phyloP scores from a whole-genome alignment of 768 basidiomycete genomes.

The Candolleomyces efflorescens region DNA sequence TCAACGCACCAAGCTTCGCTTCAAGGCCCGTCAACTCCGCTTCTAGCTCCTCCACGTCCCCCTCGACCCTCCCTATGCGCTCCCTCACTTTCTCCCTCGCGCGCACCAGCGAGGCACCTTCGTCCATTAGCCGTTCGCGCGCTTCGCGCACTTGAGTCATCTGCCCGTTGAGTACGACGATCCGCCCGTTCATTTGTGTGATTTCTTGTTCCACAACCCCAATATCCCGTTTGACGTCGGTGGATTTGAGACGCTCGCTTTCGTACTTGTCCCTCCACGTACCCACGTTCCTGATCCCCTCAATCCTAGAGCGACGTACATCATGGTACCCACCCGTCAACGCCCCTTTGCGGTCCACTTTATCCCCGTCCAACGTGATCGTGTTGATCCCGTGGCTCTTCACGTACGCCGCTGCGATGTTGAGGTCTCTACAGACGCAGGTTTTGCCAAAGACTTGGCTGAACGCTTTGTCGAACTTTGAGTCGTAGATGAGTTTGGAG shows the following conservation, averaged over 20 bases:
- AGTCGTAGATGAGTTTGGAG: constrained; percentile 76
- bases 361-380: constrained; percentile 96
- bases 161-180: constrained; percentile 66
- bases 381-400: constrained; percentile 94
- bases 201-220: constrained; percentile 80
- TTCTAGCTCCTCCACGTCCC: constrained; percentile 65
- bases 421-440: constrained; percentile 90
- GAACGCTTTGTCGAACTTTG: constrained; percentile 73
- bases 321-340: constrained; percentile 97
- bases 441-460: constrained; percentile 98
- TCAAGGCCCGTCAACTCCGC: constrained; percentile 61
- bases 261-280: constrained; percentile 73
- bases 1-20: constrained; percentile 60
- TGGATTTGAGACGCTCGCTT: constrained; percentile 55
- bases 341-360: constrained; percentile 94
- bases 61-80: constrained; percentile 60
- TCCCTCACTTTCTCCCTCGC: constrained; percentile 70
- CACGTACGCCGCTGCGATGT: constrained; percentile 90
- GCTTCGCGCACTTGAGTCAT: constrained; percentile 66
- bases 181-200: constrained; percentile 65
- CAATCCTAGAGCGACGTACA: constrained; percentile 82
- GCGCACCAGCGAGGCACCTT: constrained; percentile 51
- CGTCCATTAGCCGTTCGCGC: constrained; percentile 62
- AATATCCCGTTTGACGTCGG: constrained; percentile 73
- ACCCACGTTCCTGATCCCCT: constrained; percentile 74